Percentiles rank a stretch among this genome's conserved stretches.
Evolutionary conservation across 805 yeast genomes (phyloP).

Genomic region (Candida multigemmis): DNA sequence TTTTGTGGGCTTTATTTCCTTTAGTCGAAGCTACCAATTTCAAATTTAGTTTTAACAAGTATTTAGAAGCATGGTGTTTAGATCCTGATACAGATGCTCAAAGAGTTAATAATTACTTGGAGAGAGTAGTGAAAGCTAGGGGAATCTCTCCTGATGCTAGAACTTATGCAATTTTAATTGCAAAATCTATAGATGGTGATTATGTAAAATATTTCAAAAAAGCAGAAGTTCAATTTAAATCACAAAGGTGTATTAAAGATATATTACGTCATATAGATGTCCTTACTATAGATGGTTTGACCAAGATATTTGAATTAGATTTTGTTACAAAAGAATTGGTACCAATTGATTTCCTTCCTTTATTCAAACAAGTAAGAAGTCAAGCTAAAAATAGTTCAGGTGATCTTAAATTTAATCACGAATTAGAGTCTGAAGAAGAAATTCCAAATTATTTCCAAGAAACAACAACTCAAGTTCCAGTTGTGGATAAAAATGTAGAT

Average conservation of each 20-base stretch:
- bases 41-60: constrained; percentile 61
- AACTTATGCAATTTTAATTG: constrained; percentile 51
- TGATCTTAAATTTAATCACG: constrained; percentile 5
- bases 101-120: constrained; percentile 37
- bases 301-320: constrained; percentile 17
- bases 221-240: constrained; percentile 2
- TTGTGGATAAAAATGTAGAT: constrained; percentile 47
- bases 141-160: constrained; percentile 37
- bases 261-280: constrained; percentile 43
- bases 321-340: constrained; percentile 17
- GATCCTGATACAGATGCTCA: constrained; percentile 27
- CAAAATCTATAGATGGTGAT: constrained; percentile 19
- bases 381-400: constrained; percentile 3
- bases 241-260: constrained; percentile 9
- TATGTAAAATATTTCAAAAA: constrained; percentile 8
- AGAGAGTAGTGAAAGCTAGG: constrained; percentile 14
- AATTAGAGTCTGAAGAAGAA: constrained; percentile 4
- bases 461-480: constrained; percentile 12
- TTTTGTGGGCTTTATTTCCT: constrained; percentile 53
- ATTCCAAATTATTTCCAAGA: constrained; percentile 26
- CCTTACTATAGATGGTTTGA: constrained; percentile 40
- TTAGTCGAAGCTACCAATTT: constrained; percentile 37
- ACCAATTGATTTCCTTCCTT: constrained; percentile 21
- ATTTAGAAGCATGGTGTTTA: constrained; percentile 34
- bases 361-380: constrained; percentile 17